Evolutionary conservation across 2,329 filamentous ascomycete species (phyloP).

Genomic region (Cyphellophora europaea): DNA sequence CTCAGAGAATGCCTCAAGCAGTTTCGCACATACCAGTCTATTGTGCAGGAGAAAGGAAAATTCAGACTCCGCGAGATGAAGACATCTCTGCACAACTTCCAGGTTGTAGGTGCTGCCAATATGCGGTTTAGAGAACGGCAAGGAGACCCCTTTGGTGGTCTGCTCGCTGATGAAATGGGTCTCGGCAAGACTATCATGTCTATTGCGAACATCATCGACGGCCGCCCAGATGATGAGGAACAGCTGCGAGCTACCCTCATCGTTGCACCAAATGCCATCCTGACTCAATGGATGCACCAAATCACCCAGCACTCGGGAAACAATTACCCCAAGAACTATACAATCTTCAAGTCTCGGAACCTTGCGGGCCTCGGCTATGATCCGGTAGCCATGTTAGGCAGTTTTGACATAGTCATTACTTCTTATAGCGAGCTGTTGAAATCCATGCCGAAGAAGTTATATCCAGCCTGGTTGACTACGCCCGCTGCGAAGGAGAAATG

Average conservation of each 20-base stretch:
- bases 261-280: slow-evolving; percentile 25
- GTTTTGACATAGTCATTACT: slow-evolving; percentile 25
- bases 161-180: slow-evolving; percentile 33
- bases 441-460: slow-evolving; percentile 23
- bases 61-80: slow-evolving; percentile 26
- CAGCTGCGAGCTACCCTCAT: slow-evolving; percentile 26
- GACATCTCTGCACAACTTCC: slow-evolving; percentile 26
- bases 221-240: slow-evolving; percentile 10
- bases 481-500: slow-evolving; percentile 18
- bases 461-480: slow-evolving; percentile 10
- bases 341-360: slow-evolving; percentile 19
- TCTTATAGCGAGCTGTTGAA: slow-evolving; percentile 27
- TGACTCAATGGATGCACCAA: slow-evolving; percentile 26
- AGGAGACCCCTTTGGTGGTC: slow-evolving; percentile 23
- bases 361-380: slow-evolving; percentile 17
- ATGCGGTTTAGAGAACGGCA: slow-evolving; percentile 2
- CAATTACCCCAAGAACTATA: slow-evolving; percentile 13
- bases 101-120: slow-evolving; percentile 20
- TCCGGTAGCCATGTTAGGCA: slow-evolving; percentile 7
- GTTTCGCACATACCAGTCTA: slow-evolving; percentile 18
- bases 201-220: slow-evolving; percentile 29
- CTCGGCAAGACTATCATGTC: slow-evolving; percentile 22
- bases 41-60: slow-evolving; percentile 21
- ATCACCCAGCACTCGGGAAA: slow-evolving; percentile 20
- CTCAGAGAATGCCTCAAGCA: slow-evolving; percentile 21